Evolutionary conservation across 2,329 filamentous ascomycete species (phyloP), one percentile per base, ranked within the genome.

Genomic region (Alternaria infectoria): DNA sequence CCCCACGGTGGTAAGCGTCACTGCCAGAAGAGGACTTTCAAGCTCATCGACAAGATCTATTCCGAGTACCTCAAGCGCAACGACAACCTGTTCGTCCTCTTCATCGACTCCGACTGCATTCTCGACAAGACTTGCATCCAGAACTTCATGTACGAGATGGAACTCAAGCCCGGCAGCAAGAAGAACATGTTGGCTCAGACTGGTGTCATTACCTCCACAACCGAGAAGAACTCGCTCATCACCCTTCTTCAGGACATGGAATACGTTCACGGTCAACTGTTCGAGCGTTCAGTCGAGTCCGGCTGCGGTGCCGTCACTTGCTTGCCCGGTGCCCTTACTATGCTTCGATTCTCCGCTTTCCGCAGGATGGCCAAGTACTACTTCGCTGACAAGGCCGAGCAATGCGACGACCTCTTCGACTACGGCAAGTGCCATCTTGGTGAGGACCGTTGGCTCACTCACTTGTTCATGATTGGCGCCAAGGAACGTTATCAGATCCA

Each of bases 101-200:
- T 98, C 81, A 97, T 98, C 77, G 95, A 98, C 82, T 97, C 94
- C 0, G 95, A 98, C 78, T 98, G 96, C 80, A 96, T 97, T 66
- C 84, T 98, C 54, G 95, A 98, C 82, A 88, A 89, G 62, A 89
- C 94, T 44, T 98, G 95, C 78, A 88, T 98, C 63, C 95, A 97
- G 78, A 98, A 97, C 79, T 98, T 98, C 81, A 92, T 98, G 83
- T 97, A 96, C 80, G 95, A 98, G 78, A 98, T 98, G 96, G 93
- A 98, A 80, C 85, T 98, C 64, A 97, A 95, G 79, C 95, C 95
- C 1, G 94, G 94, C 58, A 97, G 94, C 81, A 89, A 92, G 76
- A 89, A 90, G 76, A 93, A 96, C 78, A 97, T 97, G 93, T 85
- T 98, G 75, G 95, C 95, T 57, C 97, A 97, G 93, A 98, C 95